A percentile compares a stretch with the other conserved stretches of the same genome.
phyloP scores from a whole-genome alignment of 306 rosid species.

The Psophocarpus tetragonolobus region DNA sequence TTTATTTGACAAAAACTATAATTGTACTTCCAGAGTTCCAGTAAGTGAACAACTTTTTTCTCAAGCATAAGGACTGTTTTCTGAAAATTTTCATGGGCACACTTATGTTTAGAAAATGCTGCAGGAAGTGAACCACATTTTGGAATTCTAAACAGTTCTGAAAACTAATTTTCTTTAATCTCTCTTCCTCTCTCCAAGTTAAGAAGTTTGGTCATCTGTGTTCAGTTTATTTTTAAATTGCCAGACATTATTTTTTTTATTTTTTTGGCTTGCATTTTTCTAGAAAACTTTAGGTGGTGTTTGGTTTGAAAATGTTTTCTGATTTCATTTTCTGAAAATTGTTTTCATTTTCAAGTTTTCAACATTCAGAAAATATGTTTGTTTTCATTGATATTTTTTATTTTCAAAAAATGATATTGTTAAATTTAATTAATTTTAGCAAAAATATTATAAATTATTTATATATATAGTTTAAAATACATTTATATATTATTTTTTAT shows the following conservation, averaged over 20 bases:
- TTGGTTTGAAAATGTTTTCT: no score
- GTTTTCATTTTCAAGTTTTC: no score
- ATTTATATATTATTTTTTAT: no score
- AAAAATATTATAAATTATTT: no score
- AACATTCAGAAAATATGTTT: no score
- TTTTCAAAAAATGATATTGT: no score
- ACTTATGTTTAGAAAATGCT: background rate
- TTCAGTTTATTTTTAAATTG: background rate
- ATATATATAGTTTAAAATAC: no score
- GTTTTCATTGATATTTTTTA: no score
- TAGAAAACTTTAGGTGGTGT: background rate
- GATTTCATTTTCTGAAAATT: no score
- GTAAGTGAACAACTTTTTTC: no score
- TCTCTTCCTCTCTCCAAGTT: background rate
- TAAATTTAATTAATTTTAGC: no score
- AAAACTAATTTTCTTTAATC: background rate
- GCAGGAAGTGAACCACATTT: background rate
- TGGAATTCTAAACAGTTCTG: background rate
- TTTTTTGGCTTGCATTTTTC: slow-evolving; percentile 10
- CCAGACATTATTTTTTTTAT: background rate
- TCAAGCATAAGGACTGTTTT: background rate
- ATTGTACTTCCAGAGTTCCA: slow-evolving; percentile 6
- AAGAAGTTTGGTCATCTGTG: background rate
- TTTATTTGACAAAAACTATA: background rate
- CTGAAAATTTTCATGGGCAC: background rate